These are phyloP conservation scores for Pisolithus albus DNA, from an alignment of 768 basidiomycete genomes.

Conservation along the genomic window DNA sequence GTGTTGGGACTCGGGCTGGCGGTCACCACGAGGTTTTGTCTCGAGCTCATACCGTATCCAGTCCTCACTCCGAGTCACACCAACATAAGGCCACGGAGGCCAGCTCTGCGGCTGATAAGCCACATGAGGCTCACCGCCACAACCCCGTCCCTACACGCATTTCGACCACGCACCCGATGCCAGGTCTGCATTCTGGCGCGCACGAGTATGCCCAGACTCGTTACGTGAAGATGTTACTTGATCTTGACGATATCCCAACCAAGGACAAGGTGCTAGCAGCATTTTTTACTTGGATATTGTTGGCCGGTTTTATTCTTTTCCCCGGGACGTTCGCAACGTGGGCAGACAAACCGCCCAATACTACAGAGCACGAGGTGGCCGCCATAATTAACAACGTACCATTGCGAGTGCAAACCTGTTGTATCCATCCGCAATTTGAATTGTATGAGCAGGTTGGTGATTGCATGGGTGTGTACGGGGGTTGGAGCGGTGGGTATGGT, in stretches of 20 bases:
- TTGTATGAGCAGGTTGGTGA: constrained; percentile 35
- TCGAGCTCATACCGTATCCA: constrained; percentile 14
- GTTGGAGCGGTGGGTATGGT: no score
- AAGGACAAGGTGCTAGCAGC: constrained; percentile 44
- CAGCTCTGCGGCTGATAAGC: background rate
- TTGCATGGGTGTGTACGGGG: constrained; percentile 28
- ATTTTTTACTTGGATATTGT: constrained; percentile 58
- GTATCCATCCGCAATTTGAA: background rate
- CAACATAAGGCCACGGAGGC: background rate
- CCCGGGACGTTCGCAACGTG: constrained; percentile 55
- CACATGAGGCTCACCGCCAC: background rate
- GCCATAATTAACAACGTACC: constrained; percentile 36
- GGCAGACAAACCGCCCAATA: constrained; percentile 16
- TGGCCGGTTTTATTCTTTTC: constrained; percentile 57
- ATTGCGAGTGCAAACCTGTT: constrained; percentile 32
- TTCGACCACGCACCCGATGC: constrained; percentile 6
- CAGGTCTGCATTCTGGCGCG: constrained; percentile 14
- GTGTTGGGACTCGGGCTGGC: constrained; percentile 4
- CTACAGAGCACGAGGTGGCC: constrained; percentile 29
- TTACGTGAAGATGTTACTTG: constrained; percentile 58
- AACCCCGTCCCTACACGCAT: background rate
- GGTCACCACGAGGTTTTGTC: constrained; percentile 5
- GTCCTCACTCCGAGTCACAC: constrained; percentile 8
- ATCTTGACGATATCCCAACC: constrained; percentile 47
- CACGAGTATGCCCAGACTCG: constrained; percentile 32